Conservation (phyloP, 2,329 filamentous ascomycete genomes). For the Nigrospora sphaerica region DNA sequence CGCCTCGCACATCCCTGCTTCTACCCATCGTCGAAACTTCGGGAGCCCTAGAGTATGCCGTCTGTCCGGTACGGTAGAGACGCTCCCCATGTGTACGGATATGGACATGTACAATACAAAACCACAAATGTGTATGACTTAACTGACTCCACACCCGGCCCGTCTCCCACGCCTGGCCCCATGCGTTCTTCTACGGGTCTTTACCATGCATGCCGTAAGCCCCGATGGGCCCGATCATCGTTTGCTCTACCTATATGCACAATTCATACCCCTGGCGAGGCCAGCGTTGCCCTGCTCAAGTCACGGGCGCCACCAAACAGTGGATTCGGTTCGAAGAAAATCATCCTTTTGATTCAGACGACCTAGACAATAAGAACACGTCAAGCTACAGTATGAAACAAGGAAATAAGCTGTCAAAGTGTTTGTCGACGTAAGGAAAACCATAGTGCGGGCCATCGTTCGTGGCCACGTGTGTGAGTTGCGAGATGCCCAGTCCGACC, state of each 20-base stretch:
- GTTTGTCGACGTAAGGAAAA: conserved; percentile 22
- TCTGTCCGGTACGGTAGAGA: not conserved
- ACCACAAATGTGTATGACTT: conserved; percentile 1
- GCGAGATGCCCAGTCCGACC: conserved; percentile 11
- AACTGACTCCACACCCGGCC: too few relatives aligned
- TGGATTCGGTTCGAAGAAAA: conserved; percentile 7
- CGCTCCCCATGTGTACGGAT: not conserved
- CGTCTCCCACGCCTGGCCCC: too few relatives aligned
- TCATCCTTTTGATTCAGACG: conserved; percentile 18
- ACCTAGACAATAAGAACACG: conserved; percentile 18
- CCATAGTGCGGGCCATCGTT: conserved; percentile 17
- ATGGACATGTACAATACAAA: not conserved
- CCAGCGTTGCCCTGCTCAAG: too few relatives aligned
- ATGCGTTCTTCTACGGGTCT: too few relatives aligned
- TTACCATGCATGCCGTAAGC: too few relatives aligned
- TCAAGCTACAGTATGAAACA: conserved; percentile 16
- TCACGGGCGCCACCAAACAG: too few relatives aligned
- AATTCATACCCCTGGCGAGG: too few relatives aligned
- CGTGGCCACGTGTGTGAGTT: conserved; percentile 17
- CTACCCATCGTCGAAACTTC: too few relatives aligned
- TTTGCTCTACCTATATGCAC: too few relatives aligned
- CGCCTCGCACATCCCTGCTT: too few relatives aligned
- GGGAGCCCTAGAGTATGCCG: too few relatives aligned
- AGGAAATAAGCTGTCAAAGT: conserved; percentile 14
- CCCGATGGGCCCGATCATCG: too few relatives aligned